Base-by-base conservation (phyloP, 441 rosid species). In the Arabidopsis lyrata region DNA sequence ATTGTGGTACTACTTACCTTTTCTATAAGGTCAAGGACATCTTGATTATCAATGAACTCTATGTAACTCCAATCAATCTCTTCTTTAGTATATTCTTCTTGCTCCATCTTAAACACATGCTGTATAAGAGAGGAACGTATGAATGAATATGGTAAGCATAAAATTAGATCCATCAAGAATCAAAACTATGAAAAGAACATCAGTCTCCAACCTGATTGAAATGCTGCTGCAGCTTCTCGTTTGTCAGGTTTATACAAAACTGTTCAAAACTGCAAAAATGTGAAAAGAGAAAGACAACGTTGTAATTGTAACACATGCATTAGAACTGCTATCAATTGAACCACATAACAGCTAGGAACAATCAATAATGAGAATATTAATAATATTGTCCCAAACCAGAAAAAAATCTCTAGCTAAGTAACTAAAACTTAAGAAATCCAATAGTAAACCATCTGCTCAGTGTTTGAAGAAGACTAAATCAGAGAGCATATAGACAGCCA, bases 71-170 rank as follows among this genome's bases (percentile, higher is more conserved):
- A 90, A 81, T 87, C 87, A 73, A 90, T 90, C 80, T 85, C 81
- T 82, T 90, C 95, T 75, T 80, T 85, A 9, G 87, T 88, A 77
- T 90, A 90, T 76, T 90, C 95, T 75, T 87, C 95, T 80, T 90
- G 95, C 80, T 90, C 95, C 95, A 90, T 88, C 77, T 90, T 90
- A 79, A 90, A 90, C 45, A 90, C 92, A 82, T 90, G 95, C 95
- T 90, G 85, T 34, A 55, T 72, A 44, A 70, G 14, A 66, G 57
- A 66, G 52, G 49, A 56, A 47, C 44, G 2, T 8, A 65, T 47
- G 57, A 41, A 78, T 70, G 42, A 70, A 68, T 36, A 55, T 49
- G 42, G 65, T 38, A 57, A 73, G 16, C 59, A 36, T 29, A 67
- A 47, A 18, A 52, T 9, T 35, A 66, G 24, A 72, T 18, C 52